phyloP scores from a whole-genome alignment of 2,329 filamentous ascomycete genomes.

The Didymella pinodella region DNA sequence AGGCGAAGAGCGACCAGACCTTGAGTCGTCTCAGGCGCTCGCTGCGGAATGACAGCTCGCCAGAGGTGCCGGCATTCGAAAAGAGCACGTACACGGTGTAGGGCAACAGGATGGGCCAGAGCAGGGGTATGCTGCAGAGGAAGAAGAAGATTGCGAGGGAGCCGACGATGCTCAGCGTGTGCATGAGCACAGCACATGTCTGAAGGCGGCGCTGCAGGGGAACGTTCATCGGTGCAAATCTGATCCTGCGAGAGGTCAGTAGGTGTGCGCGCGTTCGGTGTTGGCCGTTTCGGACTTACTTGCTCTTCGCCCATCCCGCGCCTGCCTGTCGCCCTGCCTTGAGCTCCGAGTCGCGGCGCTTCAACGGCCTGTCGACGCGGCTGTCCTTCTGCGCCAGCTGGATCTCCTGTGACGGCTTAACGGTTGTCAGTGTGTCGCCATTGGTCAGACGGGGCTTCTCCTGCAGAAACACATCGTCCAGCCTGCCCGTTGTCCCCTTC shows the following conservation, averaged over 20 bases:
- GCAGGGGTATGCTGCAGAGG: constrained; percentile 87
- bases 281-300: constrained; percentile 40
- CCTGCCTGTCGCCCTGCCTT: constrained; percentile 63
- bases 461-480: constrained; percentile 13
- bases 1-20: constrained; percentile 88
- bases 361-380: constrained; percentile 42
- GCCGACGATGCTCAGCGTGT: constrained; percentile 59
- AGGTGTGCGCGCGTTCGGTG: background rate
- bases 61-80: constrained; percentile 78
- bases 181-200: constrained; percentile 58
- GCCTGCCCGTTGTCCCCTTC: background rate
- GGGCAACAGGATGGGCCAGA: constrained; percentile 79
- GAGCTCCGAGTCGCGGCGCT: constrained; percentile 52
- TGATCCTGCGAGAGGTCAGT: constrained; percentile 63
- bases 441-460: constrained; percentile 27
- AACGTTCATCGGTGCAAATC: constrained; percentile 86
- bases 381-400: constrained; percentile 51
- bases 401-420: constrained; percentile 52
- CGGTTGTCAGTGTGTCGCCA: constrained; percentile 56
- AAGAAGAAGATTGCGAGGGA: constrained; percentile 84
- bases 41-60: constrained; percentile 76
- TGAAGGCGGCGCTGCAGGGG: constrained; percentile 60
- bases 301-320: constrained; percentile 61
- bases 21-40: constrained; percentile 75
- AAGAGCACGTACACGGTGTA: constrained; percentile 87